phyloP scores from a whole-genome alignment of 352 stramenopile species.

The Globisporangium lucens region DNA sequence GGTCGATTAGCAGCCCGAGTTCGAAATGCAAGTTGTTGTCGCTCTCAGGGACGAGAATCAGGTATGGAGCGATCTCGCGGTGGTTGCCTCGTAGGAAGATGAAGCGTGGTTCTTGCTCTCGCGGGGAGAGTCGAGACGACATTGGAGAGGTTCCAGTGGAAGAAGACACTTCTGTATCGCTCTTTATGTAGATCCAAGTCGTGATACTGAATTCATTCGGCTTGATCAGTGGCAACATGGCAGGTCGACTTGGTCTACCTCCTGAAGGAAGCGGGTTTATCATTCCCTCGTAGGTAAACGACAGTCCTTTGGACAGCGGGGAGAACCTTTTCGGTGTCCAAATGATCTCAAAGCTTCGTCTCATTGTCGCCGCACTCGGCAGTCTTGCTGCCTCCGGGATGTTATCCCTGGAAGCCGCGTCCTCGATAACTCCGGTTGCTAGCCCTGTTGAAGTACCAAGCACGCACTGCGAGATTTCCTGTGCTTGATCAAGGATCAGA shows the following conservation, averaged over 20 bases:
- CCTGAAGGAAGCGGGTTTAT: constrained; percentile 17
- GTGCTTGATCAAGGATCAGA: constrained; percentile 7
- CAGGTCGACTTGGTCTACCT: neutral
- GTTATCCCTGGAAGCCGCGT: neutral
- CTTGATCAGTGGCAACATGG: constrained; percentile 62
- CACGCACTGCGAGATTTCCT: neutral
- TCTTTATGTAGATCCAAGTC: constrained; percentile 74
- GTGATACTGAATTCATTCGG: constrained; percentile 86
- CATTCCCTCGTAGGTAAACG: constrained; percentile 58
- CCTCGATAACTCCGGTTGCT: neutral
- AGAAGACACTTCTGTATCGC: constrained; percentile 8
- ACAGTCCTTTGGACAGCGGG: constrained; percentile 46
- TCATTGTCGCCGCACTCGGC: constrained; percentile 11
- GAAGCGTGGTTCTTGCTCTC: constrained; percentile 36
- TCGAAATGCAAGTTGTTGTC: constrained; percentile 51
- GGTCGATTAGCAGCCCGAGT: constrained; percentile 40
- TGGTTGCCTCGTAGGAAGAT: constrained; percentile 70
- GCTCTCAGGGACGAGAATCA: constrained; percentile 47
- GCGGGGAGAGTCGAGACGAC: constrained; percentile 1
- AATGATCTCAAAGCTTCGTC: constrained; percentile 79
- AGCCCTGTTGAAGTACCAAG: neutral
- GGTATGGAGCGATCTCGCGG: constrained; percentile 60
- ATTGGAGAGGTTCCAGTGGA: neutral
- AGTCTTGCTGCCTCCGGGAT: constrained; percentile 2
- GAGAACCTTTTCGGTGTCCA: constrained; percentile 52